phyloP scores from a whole-genome alignment of 441 rosid species.

The Populus hybrid region DNA sequence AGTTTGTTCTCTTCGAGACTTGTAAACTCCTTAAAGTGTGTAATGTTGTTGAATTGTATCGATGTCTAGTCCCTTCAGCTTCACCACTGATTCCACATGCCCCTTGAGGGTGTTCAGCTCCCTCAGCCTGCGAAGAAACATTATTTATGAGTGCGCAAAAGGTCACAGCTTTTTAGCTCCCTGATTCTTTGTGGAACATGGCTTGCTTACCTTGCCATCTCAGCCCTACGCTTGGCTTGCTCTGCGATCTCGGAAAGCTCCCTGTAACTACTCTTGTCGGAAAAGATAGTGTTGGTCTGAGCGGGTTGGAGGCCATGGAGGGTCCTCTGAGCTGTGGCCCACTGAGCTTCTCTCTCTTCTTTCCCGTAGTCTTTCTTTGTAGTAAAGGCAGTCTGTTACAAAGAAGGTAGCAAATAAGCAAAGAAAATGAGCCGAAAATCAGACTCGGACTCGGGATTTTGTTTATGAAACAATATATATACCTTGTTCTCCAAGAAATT shows the following conservation, averaged over 20 bases:
- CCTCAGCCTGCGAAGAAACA: conserved; percentile 51
- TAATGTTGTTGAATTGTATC: conserved; percentile 78
- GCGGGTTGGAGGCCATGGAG: conserved; percentile 90
- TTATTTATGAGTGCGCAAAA: background rate
- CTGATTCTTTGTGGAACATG: too few relatives aligned
- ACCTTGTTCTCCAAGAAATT: conserved; percentile 86
- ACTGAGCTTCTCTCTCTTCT: conserved; percentile 91
- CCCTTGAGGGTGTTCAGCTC: conserved; percentile 69
- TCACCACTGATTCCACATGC: conserved; percentile 76
- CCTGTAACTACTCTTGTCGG: conserved; percentile 61
- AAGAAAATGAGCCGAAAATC: background rate
- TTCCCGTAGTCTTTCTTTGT: conserved; percentile 92
- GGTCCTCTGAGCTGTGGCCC: conserved; percentile 93
- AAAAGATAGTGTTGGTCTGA: conserved; percentile 43
- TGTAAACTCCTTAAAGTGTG: conserved; percentile 41
- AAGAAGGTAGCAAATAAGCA: background rate
- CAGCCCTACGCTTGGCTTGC: conserved; percentile 89
- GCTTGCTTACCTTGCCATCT: conserved; percentile 66
- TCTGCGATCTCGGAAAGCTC: conserved; percentile 89
- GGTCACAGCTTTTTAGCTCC: too few relatives aligned
- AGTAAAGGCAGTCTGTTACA: conserved; percentile 74
- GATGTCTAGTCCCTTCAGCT: conserved; percentile 77
- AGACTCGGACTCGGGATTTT: background rate
- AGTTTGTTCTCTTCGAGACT: background rate
- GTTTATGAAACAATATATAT: background rate